Base-by-base conservation (phyloP, 2,329 filamentous ascomycete genomes). In the Hymenoscyphus linearis region DNA sequence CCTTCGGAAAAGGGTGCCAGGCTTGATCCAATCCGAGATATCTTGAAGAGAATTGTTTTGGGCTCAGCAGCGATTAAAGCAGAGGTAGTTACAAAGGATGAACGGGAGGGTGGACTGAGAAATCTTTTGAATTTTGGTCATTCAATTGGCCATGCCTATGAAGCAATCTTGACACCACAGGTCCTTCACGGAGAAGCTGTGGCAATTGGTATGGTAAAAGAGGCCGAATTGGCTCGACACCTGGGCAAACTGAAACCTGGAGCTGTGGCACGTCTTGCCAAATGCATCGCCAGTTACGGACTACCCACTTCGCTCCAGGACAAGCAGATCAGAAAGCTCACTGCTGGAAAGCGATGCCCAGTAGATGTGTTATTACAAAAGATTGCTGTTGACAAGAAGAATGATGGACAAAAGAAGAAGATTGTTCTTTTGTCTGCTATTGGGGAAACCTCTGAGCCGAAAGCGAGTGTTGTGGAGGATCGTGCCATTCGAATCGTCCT, bases 371-470 rank as follows among this genome's bases (percentile, higher is more conserved):
- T 99, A 57, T 82, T 99, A 60, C 83, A 88, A 67, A 96, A 96
- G 74, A 99, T 99, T 95, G 92, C 89, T 0, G 89, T 99, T 9
- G 95, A 99, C 77, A 99, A 99, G 83, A 99, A 99, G 80, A 99
- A 99, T 67, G 90, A 96, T 52, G 95, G 95, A 1, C 85, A 85
- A 62, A 92, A 93, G 76, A 99, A 99, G 81, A 98, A 96, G 77
- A 89, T 99, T 65, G 93, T 97, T 6, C 83, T 99, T 7, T 81
- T 99, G 12, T 93, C 92, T 0, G 89, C 89, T 13, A 96, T 99
- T 72, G 95, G 95, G 61, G 85, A 88, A 70, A 96, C 92, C 0
- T 78, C 93, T 71, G 95, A 99, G 77, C 88, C 86, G 59, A 90
- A 88, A 74, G 95, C 95, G 31, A 97, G 88, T 68, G 86, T 91